A percentile compares a stretch with the other conserved stretches of the same genome.
phyloP scores from a whole-genome alignment of 129 eudicot species.

The Lonicera japonica region DNA sequence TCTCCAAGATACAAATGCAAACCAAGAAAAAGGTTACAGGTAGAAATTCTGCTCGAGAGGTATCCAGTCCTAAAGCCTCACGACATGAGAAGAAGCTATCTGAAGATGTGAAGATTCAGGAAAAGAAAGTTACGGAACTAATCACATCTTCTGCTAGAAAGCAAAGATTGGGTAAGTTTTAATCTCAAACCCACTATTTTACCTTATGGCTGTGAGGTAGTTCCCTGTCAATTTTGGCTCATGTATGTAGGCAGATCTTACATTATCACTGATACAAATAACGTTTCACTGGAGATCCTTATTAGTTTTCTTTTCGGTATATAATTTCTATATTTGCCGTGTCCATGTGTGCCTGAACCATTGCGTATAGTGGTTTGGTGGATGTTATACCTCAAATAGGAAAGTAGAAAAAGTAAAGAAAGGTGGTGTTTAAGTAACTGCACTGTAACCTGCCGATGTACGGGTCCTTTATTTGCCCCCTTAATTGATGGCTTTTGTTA shows the following conservation, averaged over 20 bases:
- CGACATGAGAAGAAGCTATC: conserved; percentile 59
- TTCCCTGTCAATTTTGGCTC: neutral
- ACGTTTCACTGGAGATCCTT: no score
- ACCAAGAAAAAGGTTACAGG: conserved; percentile 71
- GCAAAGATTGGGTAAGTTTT: conserved; percentile 45
- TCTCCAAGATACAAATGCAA: conserved; percentile 56
- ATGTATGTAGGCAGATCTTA: neutral
- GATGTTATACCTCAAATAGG: neutral
- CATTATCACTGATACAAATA: neutral
- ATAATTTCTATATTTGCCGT: no score
- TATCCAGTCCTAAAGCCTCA: conserved; percentile 59
- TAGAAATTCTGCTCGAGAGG: conserved; percentile 47
- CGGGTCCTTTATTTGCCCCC: neutral
- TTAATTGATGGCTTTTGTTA: neutral
- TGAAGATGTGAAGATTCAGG: conserved; percentile 59
- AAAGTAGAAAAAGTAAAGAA: neutral
- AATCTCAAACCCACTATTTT: conserved; percentile 4
- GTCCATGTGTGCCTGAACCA: no score
- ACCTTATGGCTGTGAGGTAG: neutral
- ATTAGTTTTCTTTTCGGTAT: no score
- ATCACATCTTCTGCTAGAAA: conserved; percentile 95
- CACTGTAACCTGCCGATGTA: neutral
- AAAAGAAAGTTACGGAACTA: conserved; percentile 63
- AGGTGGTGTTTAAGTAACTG: neutral
- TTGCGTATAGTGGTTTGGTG: no score